Conservation (phyloP, 2,329 filamentous ascomycete species). For the Phaeophleospora eucalypticola region DNA sequence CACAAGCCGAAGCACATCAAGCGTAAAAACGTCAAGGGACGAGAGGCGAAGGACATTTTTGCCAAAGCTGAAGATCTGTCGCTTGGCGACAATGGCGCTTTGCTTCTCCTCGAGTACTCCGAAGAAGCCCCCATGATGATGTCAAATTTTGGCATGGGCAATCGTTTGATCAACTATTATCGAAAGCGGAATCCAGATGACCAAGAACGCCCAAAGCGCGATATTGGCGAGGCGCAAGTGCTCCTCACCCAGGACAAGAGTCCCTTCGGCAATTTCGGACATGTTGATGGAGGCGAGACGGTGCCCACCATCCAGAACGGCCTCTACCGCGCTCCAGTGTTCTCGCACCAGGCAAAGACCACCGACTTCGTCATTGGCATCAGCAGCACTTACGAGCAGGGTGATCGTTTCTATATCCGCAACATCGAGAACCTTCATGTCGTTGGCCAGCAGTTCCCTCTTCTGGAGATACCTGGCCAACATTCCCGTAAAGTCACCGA, state of each 20-base stretch:
- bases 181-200: slow-evolving; percentile 78
- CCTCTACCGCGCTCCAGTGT: slow-evolving; percentile 92
- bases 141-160: slow-evolving; percentile 97
- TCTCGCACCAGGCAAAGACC: slow-evolving; percentile 71
- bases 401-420: slow-evolving; percentile 75
- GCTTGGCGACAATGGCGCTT: slow-evolving; percentile 76
- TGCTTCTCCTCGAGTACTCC: slow-evolving; percentile 88
- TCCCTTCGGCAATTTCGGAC: slow-evolving; percentile 91
- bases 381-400: slow-evolving; percentile 72
- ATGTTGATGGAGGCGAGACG: slow-evolving; percentile 84
- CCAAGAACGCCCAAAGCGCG: slow-evolving; percentile 67
- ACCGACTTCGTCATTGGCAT: slow-evolving; percentile 86
- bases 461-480: slow-evolving; percentile 85
- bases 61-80: slow-evolving; percentile 76
- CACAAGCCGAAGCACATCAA: slow-evolving; percentile 69
- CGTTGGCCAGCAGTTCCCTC: slow-evolving; percentile 90
- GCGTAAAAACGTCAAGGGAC: slow-evolving; percentile 76
- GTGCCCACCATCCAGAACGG: slow-evolving; percentile 89
- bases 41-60: slow-evolving; percentile 74
- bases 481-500: slow-evolving; percentile 95
- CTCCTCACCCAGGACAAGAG: slow-evolving; percentile 91
- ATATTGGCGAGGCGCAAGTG: slow-evolving; percentile 84
- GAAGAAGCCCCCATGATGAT: slow-evolving; percentile 88
- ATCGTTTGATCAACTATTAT: slow-evolving; percentile 94
- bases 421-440: slow-evolving; percentile 88